These are phyloP conservation scores for Cystobasidium pallidum DNA, from an alignment of 1,284 basidiomycete genomes.

Conservation along the genomic window DNA sequence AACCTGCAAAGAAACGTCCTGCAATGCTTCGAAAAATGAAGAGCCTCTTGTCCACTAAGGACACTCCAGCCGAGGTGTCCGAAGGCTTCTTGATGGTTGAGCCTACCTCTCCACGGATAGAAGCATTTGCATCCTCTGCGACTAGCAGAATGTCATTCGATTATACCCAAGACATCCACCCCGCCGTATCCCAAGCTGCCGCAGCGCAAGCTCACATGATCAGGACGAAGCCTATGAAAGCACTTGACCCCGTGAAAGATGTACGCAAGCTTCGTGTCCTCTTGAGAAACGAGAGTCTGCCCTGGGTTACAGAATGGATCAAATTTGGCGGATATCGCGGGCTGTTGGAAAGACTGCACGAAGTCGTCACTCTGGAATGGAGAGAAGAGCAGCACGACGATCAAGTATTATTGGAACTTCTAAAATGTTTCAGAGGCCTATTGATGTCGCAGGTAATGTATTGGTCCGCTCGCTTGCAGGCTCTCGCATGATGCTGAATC, in stretches of 20 bases:
- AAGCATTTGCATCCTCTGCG: not conserved
- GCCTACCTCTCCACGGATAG: slow-evolving; percentile 11
- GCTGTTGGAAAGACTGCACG: slow-evolving; percentile 81
- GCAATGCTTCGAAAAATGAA: slow-evolving; percentile 38
- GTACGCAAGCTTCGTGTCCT: slow-evolving; percentile 64
- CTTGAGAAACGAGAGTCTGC: slow-evolving; percentile 81
- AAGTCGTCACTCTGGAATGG: slow-evolving; percentile 94
- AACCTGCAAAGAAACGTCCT: slow-evolving; percentile 26
- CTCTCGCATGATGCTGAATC: not conserved
- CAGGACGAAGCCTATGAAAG: not conserved
- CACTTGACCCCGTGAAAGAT: slow-evolving; percentile 72
- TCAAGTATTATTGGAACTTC: slow-evolving; percentile 84
- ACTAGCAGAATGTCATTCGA: slow-evolving; percentile 1
- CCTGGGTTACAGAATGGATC: slow-evolving; percentile 92
- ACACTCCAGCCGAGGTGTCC: slow-evolving; percentile 14
- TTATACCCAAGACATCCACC: slow-evolving; percentile 13
- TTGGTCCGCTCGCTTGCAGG: not conserved
- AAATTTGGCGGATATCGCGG: slow-evolving; percentile 80
- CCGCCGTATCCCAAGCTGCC: slow-evolving; percentile 26
- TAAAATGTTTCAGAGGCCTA: slow-evolving; percentile 91
- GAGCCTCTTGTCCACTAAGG: slow-evolving; percentile 24
- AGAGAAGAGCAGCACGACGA: slow-evolving; percentile 98
- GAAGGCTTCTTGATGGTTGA: slow-evolving; percentile 42
- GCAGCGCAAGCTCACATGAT: slow-evolving; percentile 30
- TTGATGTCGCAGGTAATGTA: slow-evolving; percentile 75